These are phyloP conservation scores for Colletotrichum agaves DNA, from an alignment of 2,329 filamentous ascomycete genomes.

Conservation along the genomic window DNA sequence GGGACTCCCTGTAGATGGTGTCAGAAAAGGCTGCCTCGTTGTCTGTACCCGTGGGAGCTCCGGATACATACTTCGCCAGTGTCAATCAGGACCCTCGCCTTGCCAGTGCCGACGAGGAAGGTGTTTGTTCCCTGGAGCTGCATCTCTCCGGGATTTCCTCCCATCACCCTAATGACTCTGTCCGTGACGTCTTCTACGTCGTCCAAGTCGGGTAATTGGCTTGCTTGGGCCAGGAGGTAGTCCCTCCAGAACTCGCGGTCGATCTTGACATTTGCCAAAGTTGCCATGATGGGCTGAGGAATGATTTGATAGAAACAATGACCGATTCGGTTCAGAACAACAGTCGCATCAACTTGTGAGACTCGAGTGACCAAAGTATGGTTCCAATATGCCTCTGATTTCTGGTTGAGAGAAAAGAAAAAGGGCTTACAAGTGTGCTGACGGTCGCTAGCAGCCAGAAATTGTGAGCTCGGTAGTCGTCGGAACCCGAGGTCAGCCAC, in stretches of 20 bases:
- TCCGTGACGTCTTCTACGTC: background rate
- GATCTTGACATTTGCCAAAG: background rate
- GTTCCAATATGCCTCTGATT: too few relatives aligned
- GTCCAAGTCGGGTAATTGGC: background rate
- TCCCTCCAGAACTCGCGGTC: background rate
- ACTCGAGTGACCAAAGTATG: too few relatives aligned
- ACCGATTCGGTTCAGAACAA: too few relatives aligned
- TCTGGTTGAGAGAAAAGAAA: too few relatives aligned
- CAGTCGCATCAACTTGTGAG: too few relatives aligned
- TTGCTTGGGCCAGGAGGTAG: background rate
- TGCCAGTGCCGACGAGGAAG: conserved; percentile 85
- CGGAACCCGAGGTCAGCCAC: too few relatives aligned
- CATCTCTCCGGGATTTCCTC: conserved; percentile 88
- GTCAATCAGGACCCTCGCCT: conserved; percentile 82
- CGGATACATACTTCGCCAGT: conserved; percentile 74
- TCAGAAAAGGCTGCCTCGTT: background rate
- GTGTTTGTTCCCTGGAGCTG: conserved; percentile 87
- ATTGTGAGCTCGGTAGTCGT: too few relatives aligned
- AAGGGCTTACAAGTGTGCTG: too few relatives aligned
- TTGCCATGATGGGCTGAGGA: too few relatives aligned
- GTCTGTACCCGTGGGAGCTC: background rate
- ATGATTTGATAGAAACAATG: too few relatives aligned
- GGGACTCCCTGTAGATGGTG: background rate
- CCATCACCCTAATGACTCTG: conserved; percentile 78
- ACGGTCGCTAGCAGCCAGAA: too few relatives aligned